Evolutionary conservation across 495 filamentous ascomycete species (phyloP).

Genomic region (Hypoxylon fragiforme): DNA sequence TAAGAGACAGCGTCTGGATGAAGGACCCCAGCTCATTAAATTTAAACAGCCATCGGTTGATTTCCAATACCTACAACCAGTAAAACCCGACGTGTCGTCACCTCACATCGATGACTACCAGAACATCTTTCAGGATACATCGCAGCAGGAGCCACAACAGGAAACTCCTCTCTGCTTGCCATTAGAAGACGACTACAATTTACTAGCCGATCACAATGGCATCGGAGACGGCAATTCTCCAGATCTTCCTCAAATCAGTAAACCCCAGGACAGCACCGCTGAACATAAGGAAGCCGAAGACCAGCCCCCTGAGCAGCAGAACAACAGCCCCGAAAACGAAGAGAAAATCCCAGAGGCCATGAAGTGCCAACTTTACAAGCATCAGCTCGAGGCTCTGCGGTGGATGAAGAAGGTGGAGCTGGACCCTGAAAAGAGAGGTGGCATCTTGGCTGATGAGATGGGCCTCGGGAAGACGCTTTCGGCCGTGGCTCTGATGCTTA

Average conservation of each 20-base stretch:
- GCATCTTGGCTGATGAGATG: conserved; percentile 64
- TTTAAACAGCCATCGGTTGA: background rate
- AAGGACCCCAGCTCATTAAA: background rate
- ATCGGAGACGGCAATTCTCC: no score
- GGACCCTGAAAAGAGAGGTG: conserved; percentile 69
- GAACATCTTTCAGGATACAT: no score
- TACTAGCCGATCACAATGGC: background rate
- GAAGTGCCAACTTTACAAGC: conserved; percentile 66
- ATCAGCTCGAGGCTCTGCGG: conserved; percentile 73
- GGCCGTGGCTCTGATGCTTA: conserved; percentile 12
- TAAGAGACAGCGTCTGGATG: background rate
- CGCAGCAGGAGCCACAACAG: no score
- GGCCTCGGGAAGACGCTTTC: conserved; percentile 30
- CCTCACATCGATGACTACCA: no score
- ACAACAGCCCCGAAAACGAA: background rate
- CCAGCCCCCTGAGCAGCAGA: background rate
- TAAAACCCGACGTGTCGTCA: no score
- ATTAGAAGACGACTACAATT: background rate
- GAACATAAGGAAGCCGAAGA: background rate
- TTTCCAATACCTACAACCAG: no score
- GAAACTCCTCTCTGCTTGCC: background rate
- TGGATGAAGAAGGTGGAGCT: conserved; percentile 79
- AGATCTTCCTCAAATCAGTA: no score
- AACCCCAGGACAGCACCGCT: no score
- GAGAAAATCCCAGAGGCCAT: conserved; percentile 61